Evolutionary conservation across 148 eudicot genomes (phyloP).

Genomic region (Rheum nobile): DNA sequence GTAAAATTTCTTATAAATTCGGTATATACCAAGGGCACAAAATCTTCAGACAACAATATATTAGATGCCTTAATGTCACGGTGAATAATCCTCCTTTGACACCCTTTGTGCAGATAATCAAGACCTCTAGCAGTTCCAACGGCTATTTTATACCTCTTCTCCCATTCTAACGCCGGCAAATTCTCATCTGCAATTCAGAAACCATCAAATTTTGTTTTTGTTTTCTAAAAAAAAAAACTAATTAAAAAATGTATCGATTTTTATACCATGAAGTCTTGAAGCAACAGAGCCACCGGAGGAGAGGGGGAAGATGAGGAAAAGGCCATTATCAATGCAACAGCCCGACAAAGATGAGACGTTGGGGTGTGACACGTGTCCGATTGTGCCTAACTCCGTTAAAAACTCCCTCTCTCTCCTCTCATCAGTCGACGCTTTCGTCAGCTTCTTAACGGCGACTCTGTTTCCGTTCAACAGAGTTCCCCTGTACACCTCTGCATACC

Average conservation of each 20-base stretch:
- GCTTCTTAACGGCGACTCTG: slow-evolving; percentile 78
- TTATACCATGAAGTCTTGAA: slow-evolving; percentile 75
- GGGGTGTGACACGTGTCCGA: slow-evolving; percentile 82
- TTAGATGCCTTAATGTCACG: slow-evolving; percentile 87
- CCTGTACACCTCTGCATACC: slow-evolving; percentile 81
- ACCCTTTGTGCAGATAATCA: slow-evolving; percentile 83
- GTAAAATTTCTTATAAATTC: background rate
- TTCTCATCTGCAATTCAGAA: slow-evolving; percentile 40
- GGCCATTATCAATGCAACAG: slow-evolving; percentile 84
- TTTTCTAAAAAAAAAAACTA: background rate
- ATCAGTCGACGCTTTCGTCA: slow-evolving; percentile 40
- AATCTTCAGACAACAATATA: slow-evolving; percentile 53
- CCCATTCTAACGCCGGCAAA: slow-evolving; percentile 63
- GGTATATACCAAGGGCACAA: slow-evolving; percentile 60
- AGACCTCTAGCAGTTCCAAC: slow-evolving; percentile 79
- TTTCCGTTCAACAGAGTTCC: slow-evolving; percentile 51
- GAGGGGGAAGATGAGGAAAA: slow-evolving; percentile 63
- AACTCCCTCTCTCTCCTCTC: slow-evolving; percentile 89
- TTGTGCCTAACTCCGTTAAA: slow-evolving; percentile 80
- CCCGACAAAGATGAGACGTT: slow-evolving; percentile 79
- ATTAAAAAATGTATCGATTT: background rate
- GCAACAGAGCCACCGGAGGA: slow-evolving; percentile 83
- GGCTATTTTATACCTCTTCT: slow-evolving; percentile 70
- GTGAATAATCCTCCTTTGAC: slow-evolving; percentile 92
- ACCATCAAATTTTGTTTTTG: background rate